Base-by-base conservation (phyloP, 768 basidiomycete genomes). In the Porphyrellus cyaneotinctus region DNA sequence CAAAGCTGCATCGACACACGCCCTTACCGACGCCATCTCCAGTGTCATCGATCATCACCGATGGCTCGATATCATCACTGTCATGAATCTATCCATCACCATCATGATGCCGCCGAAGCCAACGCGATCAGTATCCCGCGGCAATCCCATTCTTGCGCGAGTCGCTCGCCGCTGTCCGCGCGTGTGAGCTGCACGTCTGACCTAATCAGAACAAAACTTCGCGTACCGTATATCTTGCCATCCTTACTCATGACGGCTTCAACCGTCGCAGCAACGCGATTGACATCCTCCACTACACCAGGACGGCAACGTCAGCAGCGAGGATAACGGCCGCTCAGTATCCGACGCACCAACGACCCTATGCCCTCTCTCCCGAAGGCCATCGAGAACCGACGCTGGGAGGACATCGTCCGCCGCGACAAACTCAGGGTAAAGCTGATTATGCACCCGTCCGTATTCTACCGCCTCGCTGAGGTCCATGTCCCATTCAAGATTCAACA, bases 121-220 rank as follows among this genome's bases (percentile, higher is more conserved):
- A 32, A n/a, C 3, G 7, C 10, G 10, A 36, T 69, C 63, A 52
- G 23, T 94, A 95, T 4, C 88, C 94, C 43, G 88, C 84, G 6
- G 94, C 89, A 37, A 93, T 79, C n/a, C 93, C 93, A 57, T 92
- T 88, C 75, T 95, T 95, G 64, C 93, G 80, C 18, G 89, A 91
- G 70, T 97, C 94, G 64, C 89, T 91, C 10, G 90, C 87, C 55
- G 91, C 93, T 88, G 59, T 39, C 23, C 23, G 33, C 17, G 31
- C 36, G 31, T 2, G 43, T 58, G 28, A 59, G 42, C 3, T 28
- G 36, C 12, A 13, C 44, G 31, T 24, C 12, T 18, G 13, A 9
- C 5, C 9, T 9, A 28, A 28, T 28, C 26, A 28, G 26, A 28
- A 28, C 9, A 9, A 28, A 28, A 9, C 26, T 28, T 9, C 32